phyloP scores from a whole-genome alignment of 2,329 filamentous ascomycete species.

The Coniella vitis region DNA sequence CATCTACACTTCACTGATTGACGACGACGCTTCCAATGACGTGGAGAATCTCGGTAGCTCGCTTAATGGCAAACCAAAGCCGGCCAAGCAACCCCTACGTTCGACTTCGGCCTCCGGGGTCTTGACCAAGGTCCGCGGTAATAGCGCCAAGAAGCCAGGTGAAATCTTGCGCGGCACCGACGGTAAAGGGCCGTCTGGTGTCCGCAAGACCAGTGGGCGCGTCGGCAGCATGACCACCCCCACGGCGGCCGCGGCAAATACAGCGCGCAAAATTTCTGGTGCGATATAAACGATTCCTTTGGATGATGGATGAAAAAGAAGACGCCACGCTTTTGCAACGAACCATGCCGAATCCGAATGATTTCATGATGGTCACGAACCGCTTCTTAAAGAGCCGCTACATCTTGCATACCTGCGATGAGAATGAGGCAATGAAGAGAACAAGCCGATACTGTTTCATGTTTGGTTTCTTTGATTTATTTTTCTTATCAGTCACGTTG shows the following conservation, averaged over 20 bases:
- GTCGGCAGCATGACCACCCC: slow-evolving; percentile 49
- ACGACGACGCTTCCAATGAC: slow-evolving; percentile 64
- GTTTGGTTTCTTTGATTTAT: no score
- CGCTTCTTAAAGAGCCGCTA: slow-evolving; percentile 6
- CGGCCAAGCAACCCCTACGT: slow-evolving; percentile 39
- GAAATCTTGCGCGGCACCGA: slow-evolving; percentile 36
- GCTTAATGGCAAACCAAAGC: slow-evolving; percentile 41
- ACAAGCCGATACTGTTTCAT: no score
- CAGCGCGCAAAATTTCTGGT: slow-evolving; percentile 49
- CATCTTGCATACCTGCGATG: slow-evolving; percentile 15
- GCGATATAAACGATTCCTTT: slow-evolving; percentile 6
- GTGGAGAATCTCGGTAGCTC: slow-evolving; percentile 59
- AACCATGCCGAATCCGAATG: slow-evolving; percentile 10
- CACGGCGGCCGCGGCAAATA: slow-evolving; percentile 35
- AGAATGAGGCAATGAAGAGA: no score
- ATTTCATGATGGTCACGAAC: slow-evolving; percentile 17
- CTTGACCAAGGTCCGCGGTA: slow-evolving; percentile 56
- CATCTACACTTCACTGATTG: slow-evolving; percentile 51
- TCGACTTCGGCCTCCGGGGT: slow-evolving; percentile 48
- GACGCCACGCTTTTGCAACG: not conserved
- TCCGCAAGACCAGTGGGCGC: slow-evolving; percentile 61
- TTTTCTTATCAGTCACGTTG: no score
- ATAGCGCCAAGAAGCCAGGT: slow-evolving; percentile 25
- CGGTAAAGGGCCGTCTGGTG: slow-evolving; percentile 43
- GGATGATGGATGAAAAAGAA: not conserved